A percentile compares a stretch with the other conserved stretches of the same genome.
phyloP scores from a whole-genome alignment of 2,329 filamentous ascomycete genomes.

The Fusarium beomiforme region DNA sequence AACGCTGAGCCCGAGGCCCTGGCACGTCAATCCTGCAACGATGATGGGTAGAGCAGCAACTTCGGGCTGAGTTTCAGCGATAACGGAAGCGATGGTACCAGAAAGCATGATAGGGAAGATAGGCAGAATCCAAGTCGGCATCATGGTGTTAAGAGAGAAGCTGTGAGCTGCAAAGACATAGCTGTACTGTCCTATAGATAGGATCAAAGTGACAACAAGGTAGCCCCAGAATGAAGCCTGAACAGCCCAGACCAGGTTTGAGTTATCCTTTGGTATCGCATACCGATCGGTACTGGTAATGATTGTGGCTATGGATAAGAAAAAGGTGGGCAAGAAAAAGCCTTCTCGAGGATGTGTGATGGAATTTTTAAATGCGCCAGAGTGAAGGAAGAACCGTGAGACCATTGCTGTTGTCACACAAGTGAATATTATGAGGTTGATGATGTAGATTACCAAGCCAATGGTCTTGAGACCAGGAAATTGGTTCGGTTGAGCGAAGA shows the following conservation, averaged over 20 bases:
- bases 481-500: conserved; percentile 68
- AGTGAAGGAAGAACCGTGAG: conserved; percentile 69
- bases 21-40: conserved; percentile 72
- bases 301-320: conserved; percentile 73
- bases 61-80: conserved; percentile 68
- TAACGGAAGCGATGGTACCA: conserved; percentile 75
- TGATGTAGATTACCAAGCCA: conserved; percentile 72
- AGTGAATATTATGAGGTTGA: conserved; percentile 73
- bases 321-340: conserved; percentile 77
- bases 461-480: conserved; percentile 72
- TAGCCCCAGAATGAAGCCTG: conserved; percentile 77
- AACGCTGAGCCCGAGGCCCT: conserved; percentile 74
- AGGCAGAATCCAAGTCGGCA: conserved; percentile 79
- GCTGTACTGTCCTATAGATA: conserved; percentile 74
- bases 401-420: conserved; percentile 63
- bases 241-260: conserved; percentile 66
- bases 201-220: conserved; percentile 63
- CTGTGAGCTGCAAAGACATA: conserved; percentile 69
- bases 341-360: conserved; percentile 73
- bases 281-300: conserved; percentile 74
- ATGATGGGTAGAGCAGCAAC: conserved; percentile 69
- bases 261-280: conserved; percentile 65
- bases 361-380: conserved; percentile 62
- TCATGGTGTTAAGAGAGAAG: conserved; percentile 72
- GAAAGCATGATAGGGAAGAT: conserved; percentile 79